These are phyloP conservation scores for Rutstroemia sp. DNA, from an alignment of 2,329 filamentous ascomycete genomes.

Conservation along the genomic window DNA sequence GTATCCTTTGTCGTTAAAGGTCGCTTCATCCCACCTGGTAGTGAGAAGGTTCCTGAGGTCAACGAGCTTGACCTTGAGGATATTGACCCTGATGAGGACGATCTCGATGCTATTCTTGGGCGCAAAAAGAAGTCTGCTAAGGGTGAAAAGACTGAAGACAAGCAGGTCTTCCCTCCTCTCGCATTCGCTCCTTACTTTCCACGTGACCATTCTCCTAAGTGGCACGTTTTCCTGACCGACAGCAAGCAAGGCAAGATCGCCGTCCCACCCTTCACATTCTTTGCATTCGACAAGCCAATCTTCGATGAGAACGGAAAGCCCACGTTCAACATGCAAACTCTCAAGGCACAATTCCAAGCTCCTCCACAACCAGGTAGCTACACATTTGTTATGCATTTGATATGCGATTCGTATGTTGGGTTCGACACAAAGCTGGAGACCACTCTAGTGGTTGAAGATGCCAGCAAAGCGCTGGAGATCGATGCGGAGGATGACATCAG, in stretches of 20 bases:
- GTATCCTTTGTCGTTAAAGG: constrained; percentile 94
- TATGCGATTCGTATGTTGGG: constrained; percentile 92
- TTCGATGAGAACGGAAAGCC: constrained; percentile 74
- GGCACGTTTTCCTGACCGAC: constrained; percentile 93
- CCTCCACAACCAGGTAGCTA: constrained; percentile 89
- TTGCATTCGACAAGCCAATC: constrained; percentile 82
- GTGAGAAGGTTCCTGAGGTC: constrained; percentile 63
- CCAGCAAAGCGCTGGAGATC: constrained; percentile 73
- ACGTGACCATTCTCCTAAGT: constrained; percentile 80
- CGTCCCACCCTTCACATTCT: constrained; percentile 93
- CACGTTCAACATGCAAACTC: constrained; percentile 89
- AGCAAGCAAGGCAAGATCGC: constrained; percentile 93
- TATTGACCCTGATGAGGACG: constrained; percentile 85
- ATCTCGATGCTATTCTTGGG: constrained; percentile 76
- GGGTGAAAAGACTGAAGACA: constrained; percentile 52
- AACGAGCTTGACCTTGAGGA: constrained; percentile 80
- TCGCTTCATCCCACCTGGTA: constrained; percentile 84
- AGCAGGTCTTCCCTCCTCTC: constrained; percentile 71
- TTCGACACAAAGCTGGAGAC: constrained; percentile 91
- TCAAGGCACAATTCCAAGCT: constrained; percentile 95
- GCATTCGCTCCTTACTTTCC: constrained; percentile 86
- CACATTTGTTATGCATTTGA: constrained; percentile 86
- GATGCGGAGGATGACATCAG: constrained; percentile 90
- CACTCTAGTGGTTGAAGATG: constrained; percentile 80
- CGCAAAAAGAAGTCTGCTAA: constrained; percentile 62